Evolutionary conservation across 768 basidiomycete species (phyloP), one percentile per base, ranked within the genome.

Genomic region (Xerocomellus intermedius): DNA sequence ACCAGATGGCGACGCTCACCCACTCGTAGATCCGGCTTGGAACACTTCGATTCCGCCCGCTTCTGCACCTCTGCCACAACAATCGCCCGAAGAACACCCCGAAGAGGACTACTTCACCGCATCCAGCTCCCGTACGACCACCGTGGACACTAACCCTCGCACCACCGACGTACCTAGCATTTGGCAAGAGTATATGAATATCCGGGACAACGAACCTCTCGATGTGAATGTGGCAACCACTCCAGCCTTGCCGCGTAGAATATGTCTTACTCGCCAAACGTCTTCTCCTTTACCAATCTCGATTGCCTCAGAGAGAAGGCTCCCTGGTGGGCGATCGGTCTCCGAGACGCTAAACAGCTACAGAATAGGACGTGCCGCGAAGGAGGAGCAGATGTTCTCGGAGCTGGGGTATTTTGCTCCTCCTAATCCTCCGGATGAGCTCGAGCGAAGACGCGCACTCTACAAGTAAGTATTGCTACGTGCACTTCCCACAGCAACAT

Each of bases 361-460:
- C 59, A 62, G 77, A 69, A 68, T 74, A 16, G 75, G 77, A 41
- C 82, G 81, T 48, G 81, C 77, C 6, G 79, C 76, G 52, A 87
- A 82, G 66, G 89, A 88, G 64, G 86, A 85, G 58, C 82, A 84
- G 46, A 82, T 82, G 76, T 90, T 82, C 59, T 64, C 64, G 42
- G 83, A 84, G 49, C 72, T 82, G 55, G 86, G 82, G 17, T 91
- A 87, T 64, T 77, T 98, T 17, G 79, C 81, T 19, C 87, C 94
- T 30, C 94, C 94, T 3, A 79, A 86, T 58, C 92, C 94, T 6
- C 87, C 89, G 2, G 84, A 95, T 59, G 94, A 98, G 70, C 70
- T 84, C 26, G 89, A 91, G 47, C 81, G 94, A 28, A 76, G 91
- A 35, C 78, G 90, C 43, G 94, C 94, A 8, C 71, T 98, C 61